Evolutionary conservation across 1,139 yeast species (phyloP), one percentile per base, ranked within the genome.

Genomic region (Protomyces gravidus): DNA sequence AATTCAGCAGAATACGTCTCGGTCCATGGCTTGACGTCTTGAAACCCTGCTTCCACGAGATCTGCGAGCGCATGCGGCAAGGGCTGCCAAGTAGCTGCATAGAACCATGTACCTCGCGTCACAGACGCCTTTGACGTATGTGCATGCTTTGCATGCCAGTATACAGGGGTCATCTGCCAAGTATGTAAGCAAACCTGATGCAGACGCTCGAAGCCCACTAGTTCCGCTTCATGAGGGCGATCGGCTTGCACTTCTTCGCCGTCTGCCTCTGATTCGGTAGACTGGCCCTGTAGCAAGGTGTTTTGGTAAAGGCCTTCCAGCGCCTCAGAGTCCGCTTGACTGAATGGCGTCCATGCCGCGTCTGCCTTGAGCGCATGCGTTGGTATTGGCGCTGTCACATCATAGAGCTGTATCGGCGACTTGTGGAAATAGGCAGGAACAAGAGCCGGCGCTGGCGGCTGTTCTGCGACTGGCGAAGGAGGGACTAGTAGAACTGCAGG

Each of bases 201-300:
- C n/a, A 74, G 63, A 2, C 73, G 68, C 40, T 71, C 69, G 55
- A 68, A 62, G 7, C 77, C 77, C 2, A 74, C 77, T 13, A 71
- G 47, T 13, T n/a, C 42, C 17, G 21, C 11, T 5, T 13, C 23
- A n/a, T 7, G 17, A 39, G 45, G 23, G 9, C 13, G 11, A 11
- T 7, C n/a, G 5, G 17, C 30, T 13, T 27, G 17, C 15, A 9
- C 1, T 23, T 26, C 21, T n/a, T 45, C 48, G 11, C 9, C 30
- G 11, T 5, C 9, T 21, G 13, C 48, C 23, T 15, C 30, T 23
- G 6, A 15, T 13, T 4, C 17, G 5, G 11, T n/a, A 40, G 45
- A 13, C 9, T 40, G 19, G 5, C 5, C 5, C 5, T 13, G 13
- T n/a, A 5, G 5, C 30, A 19, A 5, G 13, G 27, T 13, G 11